These are phyloP conservation scores for Fusarium sp. DNA, from an alignment of 2,329 filamentous ascomycete genomes.

Conservation along the genomic window DNA sequence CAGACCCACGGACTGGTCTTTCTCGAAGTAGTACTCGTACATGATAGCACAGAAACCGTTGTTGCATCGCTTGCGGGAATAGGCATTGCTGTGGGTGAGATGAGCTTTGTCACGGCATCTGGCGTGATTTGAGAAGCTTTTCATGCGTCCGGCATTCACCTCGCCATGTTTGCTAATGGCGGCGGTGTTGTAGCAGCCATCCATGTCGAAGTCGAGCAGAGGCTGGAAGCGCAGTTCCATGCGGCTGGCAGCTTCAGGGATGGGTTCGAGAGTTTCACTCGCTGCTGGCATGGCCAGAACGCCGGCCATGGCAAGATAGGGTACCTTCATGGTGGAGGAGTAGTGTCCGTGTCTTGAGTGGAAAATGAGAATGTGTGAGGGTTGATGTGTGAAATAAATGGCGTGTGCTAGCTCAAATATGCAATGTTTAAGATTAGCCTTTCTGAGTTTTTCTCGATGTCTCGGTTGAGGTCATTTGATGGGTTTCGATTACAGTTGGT, in stretches of 20 bases:
- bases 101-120: not conserved
- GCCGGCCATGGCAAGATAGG: not conserved
- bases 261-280: not conserved
- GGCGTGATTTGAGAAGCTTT: fast-evolving
- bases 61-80: constrained; percentile 14
- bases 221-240: not conserved
- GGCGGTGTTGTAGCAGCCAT: not conserved
- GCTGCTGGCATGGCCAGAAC: not conserved
- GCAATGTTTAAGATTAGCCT: not conserved
- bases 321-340: not conserved
- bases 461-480: no score
- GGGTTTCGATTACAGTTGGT: no score
- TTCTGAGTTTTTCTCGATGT: no score
- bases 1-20: not conserved
- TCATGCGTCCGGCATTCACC: not conserved
- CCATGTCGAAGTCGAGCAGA: not conserved
- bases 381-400: not conserved
- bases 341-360: fast-evolving
- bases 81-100: not conserved
- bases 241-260: not conserved
- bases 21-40: not conserved
- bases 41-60: not conserved
- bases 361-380: fast-evolving
- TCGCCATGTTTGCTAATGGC: not conserved
- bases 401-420: no score